These are phyloP conservation scores for Rubroshorea leprosula DNA, from an alignment of 345 rosid genomes.

Conservation along the genomic window DNA sequence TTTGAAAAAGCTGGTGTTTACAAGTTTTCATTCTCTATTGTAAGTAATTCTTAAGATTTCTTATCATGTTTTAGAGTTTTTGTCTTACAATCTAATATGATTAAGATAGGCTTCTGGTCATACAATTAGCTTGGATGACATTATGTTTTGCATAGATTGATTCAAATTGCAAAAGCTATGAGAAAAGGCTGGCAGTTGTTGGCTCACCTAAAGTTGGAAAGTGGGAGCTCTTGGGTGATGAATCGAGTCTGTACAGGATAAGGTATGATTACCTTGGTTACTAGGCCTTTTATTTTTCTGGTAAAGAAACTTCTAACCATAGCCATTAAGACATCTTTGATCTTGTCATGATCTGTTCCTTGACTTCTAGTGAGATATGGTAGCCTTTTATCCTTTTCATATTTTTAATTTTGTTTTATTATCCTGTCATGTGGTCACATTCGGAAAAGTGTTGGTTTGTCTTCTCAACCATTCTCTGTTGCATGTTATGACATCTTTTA, in stretches of 20 bases:
- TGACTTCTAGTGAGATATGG: too few species aligned
- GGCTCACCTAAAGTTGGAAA: slow-evolving; percentile 37
- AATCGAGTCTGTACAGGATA: slow-evolving; percentile 11
- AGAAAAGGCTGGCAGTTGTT: slow-evolving; percentile 31
- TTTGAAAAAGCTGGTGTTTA: slow-evolving; percentile 51
- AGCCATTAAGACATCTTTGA: too few species aligned
- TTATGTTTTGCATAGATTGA: slow-evolving; percentile 19
- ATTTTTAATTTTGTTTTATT: neutral
- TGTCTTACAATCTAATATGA: neutral
- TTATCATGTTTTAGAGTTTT: neutral
- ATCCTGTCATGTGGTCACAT: neutral
- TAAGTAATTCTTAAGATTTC: slow-evolving; percentile 25
- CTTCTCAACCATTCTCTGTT: slow-evolving; percentile 29
- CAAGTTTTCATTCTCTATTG: slow-evolving; percentile 43
- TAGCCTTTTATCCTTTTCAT: neutral
- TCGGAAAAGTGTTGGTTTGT: slow-evolving; percentile 51
- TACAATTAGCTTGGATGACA: slow-evolving; percentile 5
- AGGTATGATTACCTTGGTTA: slow-evolving; percentile 23
- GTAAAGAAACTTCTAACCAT: too few species aligned
- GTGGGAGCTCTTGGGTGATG: slow-evolving; percentile 36
- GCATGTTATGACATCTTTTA: slow-evolving; percentile 46
- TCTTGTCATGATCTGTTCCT: too few species aligned
- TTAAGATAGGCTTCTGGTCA: slow-evolving; percentile 3
- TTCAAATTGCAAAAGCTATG: slow-evolving; percentile 29
- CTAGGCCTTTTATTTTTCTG: neutral